These are phyloP conservation scores for Rhynchospora breviuscula DNA, from an alignment of 176 grass and related monocot genomes.

Conservation along the genomic window DNA sequence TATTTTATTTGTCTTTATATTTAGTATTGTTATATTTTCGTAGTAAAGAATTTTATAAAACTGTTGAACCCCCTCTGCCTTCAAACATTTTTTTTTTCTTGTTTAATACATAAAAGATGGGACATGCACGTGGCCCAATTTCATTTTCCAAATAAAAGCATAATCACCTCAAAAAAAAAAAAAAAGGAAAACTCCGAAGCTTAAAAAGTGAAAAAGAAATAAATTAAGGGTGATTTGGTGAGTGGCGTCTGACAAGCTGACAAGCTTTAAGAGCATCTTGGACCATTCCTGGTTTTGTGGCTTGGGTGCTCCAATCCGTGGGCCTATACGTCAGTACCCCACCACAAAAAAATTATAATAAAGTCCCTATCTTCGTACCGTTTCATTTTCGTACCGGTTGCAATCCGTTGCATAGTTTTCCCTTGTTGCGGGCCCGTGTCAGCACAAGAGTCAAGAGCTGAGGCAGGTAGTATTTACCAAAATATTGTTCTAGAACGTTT, in stretches of 20 bases:
- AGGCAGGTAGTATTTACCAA: background rate
- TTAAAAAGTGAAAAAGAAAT: background rate
- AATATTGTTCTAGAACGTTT: background rate
- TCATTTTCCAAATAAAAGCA: background rate
- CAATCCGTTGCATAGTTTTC: background rate
- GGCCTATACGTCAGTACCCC: background rate
- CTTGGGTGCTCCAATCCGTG: background rate
- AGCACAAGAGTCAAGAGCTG: background rate
- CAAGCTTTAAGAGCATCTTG: slow-evolving; percentile 26
- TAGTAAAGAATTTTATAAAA: too few species aligned
- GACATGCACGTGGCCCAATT: too few species aligned
- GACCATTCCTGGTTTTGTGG: slow-evolving; percentile 10
- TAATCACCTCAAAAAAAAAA: background rate
- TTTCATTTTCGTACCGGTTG: background rate
- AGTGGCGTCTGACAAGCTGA: background rate
- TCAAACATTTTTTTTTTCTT: too few species aligned
- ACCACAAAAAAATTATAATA: background rate
- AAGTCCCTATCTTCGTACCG: background rate
- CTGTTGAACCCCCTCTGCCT: too few species aligned
- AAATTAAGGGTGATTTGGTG: background rate
- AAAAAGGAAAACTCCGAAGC: background rate
- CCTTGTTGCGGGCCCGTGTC: background rate
- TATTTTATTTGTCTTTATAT: too few species aligned
- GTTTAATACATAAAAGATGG: too few species aligned
- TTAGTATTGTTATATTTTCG: too few species aligned